A percentile compares a stretch with the other conserved stretches of the same genome.
Evolutionary conservation across 2,329 filamentous ascomycete species (phyloP).

Genomic region (Talaromyces sp.): DNA sequence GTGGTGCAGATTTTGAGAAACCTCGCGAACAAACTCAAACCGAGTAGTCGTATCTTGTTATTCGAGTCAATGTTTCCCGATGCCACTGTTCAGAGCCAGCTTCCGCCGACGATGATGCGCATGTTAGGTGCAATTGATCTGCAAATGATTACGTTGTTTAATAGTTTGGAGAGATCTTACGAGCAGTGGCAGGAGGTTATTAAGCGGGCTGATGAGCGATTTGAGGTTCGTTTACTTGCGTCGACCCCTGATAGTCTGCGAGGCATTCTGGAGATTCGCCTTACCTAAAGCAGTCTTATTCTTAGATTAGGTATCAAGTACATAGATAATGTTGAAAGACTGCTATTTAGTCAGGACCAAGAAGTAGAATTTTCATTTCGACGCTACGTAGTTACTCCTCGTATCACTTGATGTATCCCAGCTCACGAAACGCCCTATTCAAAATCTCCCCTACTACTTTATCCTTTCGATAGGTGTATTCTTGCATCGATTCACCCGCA

Average conservation of each 20-base stretch:
- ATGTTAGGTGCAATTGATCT: neutral
- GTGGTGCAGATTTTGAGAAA: neutral
- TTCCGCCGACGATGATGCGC: neutral
- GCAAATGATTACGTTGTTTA: neutral
- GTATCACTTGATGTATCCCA: conserved; percentile 11
- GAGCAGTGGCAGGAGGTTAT: neutral
- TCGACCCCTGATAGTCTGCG: neutral
- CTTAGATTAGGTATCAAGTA: neutral
- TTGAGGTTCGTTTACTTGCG: neutral
- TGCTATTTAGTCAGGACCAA: neutral
- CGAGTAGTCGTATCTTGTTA: neutral
- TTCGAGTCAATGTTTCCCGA: neutral
- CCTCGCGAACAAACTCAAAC: neutral
- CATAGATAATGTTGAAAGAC: neutral
- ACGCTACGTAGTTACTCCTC: neutral
- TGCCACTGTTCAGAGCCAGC: neutral
- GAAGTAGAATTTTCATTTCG: neutral
- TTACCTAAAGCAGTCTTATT: neutral
- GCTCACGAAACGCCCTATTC: conserved; percentile 31
- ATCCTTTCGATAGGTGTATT: conserved; percentile 48
- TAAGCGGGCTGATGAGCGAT: neutral
- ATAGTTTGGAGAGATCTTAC: neutral
- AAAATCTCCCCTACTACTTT: conserved; percentile 43
- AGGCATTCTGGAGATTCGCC: neutral
- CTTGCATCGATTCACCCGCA: conserved; percentile 34